Evolutionary conservation across 148 eudicot species (phyloP).

Genomic region (Arctostaphylos glauca): DNA sequence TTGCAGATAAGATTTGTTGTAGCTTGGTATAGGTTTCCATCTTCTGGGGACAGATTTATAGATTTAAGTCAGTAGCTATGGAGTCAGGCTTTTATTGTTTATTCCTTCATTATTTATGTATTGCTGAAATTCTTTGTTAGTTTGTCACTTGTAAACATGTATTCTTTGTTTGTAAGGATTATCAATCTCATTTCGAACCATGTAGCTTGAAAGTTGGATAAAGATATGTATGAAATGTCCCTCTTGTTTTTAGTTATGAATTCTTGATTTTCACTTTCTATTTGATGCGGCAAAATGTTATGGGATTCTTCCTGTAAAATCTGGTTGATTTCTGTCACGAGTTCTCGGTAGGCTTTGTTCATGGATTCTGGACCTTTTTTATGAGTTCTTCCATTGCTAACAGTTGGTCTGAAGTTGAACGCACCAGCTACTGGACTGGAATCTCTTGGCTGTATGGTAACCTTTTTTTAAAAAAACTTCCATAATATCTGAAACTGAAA

Average conservation of each 20-base stretch:
- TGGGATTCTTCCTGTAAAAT: too few species aligned
- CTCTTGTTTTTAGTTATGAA: not conserved
- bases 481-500: too few species aligned
- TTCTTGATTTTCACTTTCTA: not conserved
- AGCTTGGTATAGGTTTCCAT: conserved; percentile 16
- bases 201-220: not conserved
- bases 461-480: too few species aligned
- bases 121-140: conserved; percentile 14
- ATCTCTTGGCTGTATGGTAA: too few species aligned
- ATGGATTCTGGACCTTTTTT: too few species aligned
- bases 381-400: too few species aligned
- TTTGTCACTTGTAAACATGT: not conserved
- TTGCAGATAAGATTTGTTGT: conserved; percentile 48
- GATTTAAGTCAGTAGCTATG: not conserved
- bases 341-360: too few species aligned
- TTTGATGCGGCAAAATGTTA: not conserved
- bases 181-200: not conserved
- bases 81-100: conserved; percentile 9
- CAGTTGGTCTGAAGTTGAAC: too few species aligned
- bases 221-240: not conserved
- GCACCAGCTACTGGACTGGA: too few species aligned
- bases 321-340: too few species aligned
- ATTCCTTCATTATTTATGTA: conserved; percentile 19
- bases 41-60: conserved; percentile 12
- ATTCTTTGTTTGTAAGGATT: not conserved